phyloP scores from a whole-genome alignment of 345 rosid species.

The Lepidium aucheri region DNA sequence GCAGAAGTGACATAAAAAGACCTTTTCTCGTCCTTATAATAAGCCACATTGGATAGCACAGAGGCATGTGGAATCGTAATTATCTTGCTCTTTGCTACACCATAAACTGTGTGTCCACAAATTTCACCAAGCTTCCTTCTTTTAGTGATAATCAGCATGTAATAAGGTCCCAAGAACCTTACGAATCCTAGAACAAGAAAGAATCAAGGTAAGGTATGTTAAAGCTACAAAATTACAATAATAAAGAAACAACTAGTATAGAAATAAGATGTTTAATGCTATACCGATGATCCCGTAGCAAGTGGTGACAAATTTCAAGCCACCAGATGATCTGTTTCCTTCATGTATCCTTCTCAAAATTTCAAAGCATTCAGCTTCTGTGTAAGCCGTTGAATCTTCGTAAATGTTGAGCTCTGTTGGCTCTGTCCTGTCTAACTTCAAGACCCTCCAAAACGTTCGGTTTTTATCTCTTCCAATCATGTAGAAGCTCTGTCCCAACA shows the following conservation, averaged over 20 bases:
- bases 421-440: slow-evolving; percentile 77
- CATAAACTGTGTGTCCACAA: slow-evolving; percentile 70
- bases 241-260: background rate
- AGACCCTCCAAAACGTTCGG: slow-evolving; percentile 55
- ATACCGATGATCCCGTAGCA: slow-evolving; percentile 87
- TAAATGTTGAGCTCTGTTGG: slow-evolving; percentile 53
- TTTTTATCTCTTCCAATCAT: slow-evolving; percentile 81
- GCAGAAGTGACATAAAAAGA: slow-evolving; percentile 85
- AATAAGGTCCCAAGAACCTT: slow-evolving; percentile 89
- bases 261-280: background rate
- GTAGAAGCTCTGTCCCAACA: slow-evolving; percentile 60
- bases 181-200: slow-evolving; percentile 52
- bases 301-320: slow-evolving; percentile 68
- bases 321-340: slow-evolving; percentile 79
- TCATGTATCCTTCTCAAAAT: slow-evolving; percentile 62
- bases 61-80: slow-evolving; percentile 61
- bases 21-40: slow-evolving; percentile 97
- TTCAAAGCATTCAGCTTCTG: slow-evolving; percentile 62
- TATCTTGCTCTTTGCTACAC: slow-evolving; percentile 61
- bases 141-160: slow-evolving; percentile 85
- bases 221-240: background rate
- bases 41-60: slow-evolving; percentile 69
- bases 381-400: slow-evolving; percentile 56
- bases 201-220: background rate
- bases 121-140: slow-evolving; percentile 81